Base-by-base conservation (phyloP, 2,329 filamentous ascomycete species). In the Falciphora oryzae region DNA sequence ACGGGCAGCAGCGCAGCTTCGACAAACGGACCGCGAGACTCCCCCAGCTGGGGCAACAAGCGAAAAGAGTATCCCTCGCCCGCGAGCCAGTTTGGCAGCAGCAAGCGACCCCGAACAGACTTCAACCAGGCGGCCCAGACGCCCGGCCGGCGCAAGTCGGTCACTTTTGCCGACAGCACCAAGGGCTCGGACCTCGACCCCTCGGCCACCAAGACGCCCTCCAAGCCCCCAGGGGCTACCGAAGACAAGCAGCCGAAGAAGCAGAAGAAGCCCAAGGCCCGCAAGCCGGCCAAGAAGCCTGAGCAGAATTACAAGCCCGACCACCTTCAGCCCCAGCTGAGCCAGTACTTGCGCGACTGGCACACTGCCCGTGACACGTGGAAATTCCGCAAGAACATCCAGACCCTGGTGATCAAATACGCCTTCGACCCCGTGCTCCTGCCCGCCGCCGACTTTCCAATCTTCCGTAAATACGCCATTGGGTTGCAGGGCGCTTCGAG, bases 311-410 rank as follows among this genome's bases (percentile, higher is more conserved):
- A 71, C 62, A 75, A 73, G 65, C 73, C 68, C 73, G 75, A 44
- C n/a, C 61, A 75, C 76, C 74, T 88, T 64, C 82, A 85, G 60
- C 84, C 88, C 18, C 89, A 92, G 65, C 81, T 96, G 22, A 82
- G 50, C 61, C 29, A 85, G 63, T 97, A 97, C 74, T 84, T 97
- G 59, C 82, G 82, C 60, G 86, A 89, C 73, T 97, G 93, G 83
- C 83, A 91, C 76, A 83, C 83, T 64, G 83, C 87, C 66, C 87
- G 87, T 65, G 80, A 83, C 13, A 81, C 81, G 70, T 98, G 94
- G 94, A 97, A 97, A 76, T 98, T 97, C 81, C 96, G 96, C 80
- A 97, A 97, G 79, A 93, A 92, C 70, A 87, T 92, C 73, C 93
- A 97, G 76, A 91, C 89, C 64, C 86, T 91, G 70, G 81, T 97